Percentiles rank a stretch among this genome's conserved stretches.
phyloP scores from a whole-genome alignment of 2,329 filamentous ascomycete genomes.

The Cercospora nicotianae region DNA sequence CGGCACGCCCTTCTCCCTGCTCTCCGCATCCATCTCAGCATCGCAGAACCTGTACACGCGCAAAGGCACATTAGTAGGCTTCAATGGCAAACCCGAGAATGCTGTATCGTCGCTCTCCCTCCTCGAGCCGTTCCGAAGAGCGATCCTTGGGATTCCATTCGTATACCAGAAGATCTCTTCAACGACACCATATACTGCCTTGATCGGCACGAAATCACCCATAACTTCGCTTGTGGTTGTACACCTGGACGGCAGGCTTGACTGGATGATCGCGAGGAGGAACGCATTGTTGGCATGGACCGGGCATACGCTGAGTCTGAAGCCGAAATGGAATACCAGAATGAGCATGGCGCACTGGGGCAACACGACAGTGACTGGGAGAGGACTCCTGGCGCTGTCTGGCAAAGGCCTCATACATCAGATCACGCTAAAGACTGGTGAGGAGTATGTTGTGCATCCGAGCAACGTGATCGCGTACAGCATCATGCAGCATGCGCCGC shows the following conservation, averaged over 20 bases:
- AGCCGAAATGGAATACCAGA: conserved; percentile 70
- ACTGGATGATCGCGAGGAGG: conserved; percentile 91
- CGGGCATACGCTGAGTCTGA: conserved; percentile 76
- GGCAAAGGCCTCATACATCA: conserved; percentile 90
- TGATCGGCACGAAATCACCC: conserved; percentile 84
- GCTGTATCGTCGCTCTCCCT: conserved; percentile 86
- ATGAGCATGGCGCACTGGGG: conserved; percentile 87
- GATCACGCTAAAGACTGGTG: conserved; percentile 73
- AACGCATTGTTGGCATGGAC: conserved; percentile 95
- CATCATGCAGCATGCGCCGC: conserved; percentile 69
- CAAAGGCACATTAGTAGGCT: conserved; percentile 83
- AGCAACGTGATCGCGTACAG: conserved; percentile 89
- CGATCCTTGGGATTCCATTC: conserved; percentile 83
- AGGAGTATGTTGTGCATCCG: conserved; percentile 89
- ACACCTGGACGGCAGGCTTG: conserved; percentile 86
- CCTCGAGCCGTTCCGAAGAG: conserved; percentile 78
- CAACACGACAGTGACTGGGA: conserved; percentile 80
- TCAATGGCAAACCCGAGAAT: conserved; percentile 89
- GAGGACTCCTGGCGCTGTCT: conserved; percentile 79
- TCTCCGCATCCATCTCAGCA: conserved; percentile 88
- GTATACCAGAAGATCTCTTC: conserved; percentile 89
- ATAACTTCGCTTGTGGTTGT: conserved; percentile 84
- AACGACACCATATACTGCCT: conserved; percentile 79
- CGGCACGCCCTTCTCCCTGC: conserved; percentile 85
- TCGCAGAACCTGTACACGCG: conserved; percentile 93